A percentile compares a stretch with the other conserved stretches of the same genome.
Conservation (phyloP, 495 filamentous ascomycete genomes). For the Penicillium argentinense region DNA sequence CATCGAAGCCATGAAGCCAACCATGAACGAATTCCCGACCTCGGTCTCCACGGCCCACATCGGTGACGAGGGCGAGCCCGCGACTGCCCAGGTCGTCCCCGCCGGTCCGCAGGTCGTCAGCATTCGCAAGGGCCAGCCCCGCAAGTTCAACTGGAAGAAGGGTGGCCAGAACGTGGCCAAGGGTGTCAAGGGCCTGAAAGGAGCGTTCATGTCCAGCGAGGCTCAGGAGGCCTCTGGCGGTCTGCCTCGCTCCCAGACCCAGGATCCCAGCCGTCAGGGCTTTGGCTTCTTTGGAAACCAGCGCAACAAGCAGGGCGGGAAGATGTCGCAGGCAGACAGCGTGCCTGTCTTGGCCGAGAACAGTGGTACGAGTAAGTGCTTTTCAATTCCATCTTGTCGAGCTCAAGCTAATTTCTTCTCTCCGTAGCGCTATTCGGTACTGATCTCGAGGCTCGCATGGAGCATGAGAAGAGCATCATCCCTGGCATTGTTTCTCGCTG, state of each 20-base stretch:
- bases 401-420: neutral
- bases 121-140: conserved; percentile 86
- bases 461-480: conserved; percentile 86
- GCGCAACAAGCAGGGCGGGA: conserved; percentile 45
- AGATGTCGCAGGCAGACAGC: conserved; percentile 57
- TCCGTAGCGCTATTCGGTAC: conserved; percentile 80
- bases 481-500: conserved; percentile 89
- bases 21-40: conserved; percentile 46
- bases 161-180: conserved; percentile 90
- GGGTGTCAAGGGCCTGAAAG: conserved; percentile 91
- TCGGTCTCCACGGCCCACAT: conserved; percentile 59
- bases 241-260: conserved; percentile 45
- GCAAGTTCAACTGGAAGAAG: conserved; percentile 99
- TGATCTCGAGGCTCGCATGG: conserved; percentile 80
- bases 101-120: conserved; percentile 87
- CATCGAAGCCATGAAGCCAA: conserved; percentile 54
- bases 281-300: conserved; percentile 74
- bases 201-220: conserved; percentile 63
- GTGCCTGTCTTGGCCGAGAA: conserved; percentile 53
- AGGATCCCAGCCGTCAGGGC: conserved; percentile 61
- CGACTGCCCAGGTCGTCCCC: conserved; percentile 67
- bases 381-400: neutral
- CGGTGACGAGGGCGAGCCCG: conserved; percentile 64
- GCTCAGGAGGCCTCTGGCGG: conserved; percentile 43
- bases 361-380: conserved; percentile 45